Evolutionary conservation across 73 alveolate genomes (phyloP).

Genomic region (Paramecium bursaria): DNA sequence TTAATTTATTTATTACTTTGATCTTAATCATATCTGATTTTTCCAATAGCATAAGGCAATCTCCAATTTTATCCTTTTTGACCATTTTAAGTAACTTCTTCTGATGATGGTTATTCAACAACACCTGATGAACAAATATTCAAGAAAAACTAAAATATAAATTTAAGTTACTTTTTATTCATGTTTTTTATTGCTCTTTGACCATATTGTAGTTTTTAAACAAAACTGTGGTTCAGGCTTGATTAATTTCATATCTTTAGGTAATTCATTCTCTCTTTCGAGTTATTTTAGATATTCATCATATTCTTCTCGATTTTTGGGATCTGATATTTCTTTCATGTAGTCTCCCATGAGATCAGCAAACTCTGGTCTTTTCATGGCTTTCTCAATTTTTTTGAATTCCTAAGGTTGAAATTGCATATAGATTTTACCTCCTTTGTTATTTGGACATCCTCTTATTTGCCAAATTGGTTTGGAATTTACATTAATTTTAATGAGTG

Average conservation of each 20-base stretch:
- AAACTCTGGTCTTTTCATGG: slow-evolving; percentile 96
- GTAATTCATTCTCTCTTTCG: slow-evolving; percentile 94
- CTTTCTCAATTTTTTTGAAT: slow-evolving; percentile 81
- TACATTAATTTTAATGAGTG: slow-evolving; percentile 14
- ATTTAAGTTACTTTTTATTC: slow-evolving; percentile 75
- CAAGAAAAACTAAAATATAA: slow-evolving; percentile 91
- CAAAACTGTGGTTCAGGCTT: slow-evolving; percentile 86
- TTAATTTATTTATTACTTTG: slow-evolving; percentile 24
- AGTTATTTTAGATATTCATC: slow-evolving; percentile 92
- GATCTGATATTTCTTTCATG: slow-evolving; percentile 97
- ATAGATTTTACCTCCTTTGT: slow-evolving; percentile 37
- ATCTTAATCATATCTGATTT: slow-evolving; percentile 93
- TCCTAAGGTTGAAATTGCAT: slow-evolving; percentile 55
- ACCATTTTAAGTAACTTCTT: slow-evolving; percentile 73
- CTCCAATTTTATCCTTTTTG: slow-evolving; percentile 91
- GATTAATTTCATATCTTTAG: slow-evolving; percentile 83
- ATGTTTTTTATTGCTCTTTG: slow-evolving; percentile 70
- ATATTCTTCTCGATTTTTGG: slow-evolving; percentile 93
- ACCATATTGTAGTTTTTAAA: slow-evolving; percentile 84
- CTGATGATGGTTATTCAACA: slow-evolving; percentile 86
- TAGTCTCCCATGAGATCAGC: slow-evolving; percentile 91
- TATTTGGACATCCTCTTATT: slow-evolving; percentile 22
- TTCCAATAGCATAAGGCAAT: slow-evolving; percentile 93
- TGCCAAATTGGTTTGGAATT: slow-evolving; percentile 54
- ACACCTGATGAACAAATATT: slow-evolving; percentile 91